Base-by-base conservation (phyloP, 2,329 filamentous ascomycete genomes). In the Aotearoamyces nothofagi region DNA sequence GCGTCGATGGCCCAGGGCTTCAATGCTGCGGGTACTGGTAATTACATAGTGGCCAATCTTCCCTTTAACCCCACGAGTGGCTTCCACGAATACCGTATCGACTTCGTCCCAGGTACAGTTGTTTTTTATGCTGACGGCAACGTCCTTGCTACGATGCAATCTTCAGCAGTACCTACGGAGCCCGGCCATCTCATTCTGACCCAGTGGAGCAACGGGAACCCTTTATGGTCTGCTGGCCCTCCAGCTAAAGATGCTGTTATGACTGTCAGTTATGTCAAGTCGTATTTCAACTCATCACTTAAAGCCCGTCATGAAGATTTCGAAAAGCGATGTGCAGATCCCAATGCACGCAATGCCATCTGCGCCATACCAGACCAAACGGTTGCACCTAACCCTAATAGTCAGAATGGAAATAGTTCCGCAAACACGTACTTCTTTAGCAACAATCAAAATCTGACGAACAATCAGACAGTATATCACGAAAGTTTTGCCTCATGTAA, bases 31-130 rank as follows among this genome's bases (percentile, higher is more conserved):
- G 53, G 55, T 28, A 78, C 75, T 2, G 56, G 58, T 3, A 67
- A 61, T 29, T 81, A 71, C 49, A 47, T 62, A 31, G 55, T 65
- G 22, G 55, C 67, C 16, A 55, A 66, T 27, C 58, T 86, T 2
- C 60, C 66, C 0, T 86, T 84, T 51, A 57, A 76, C 37, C 76
- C 79, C 0, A 69, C 71, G 1, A 46, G 51, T 1, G 65, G 47
- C 22, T 81, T 78, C 43, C 78, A 86, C 51, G 79, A 86, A 52
- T 84, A 84, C 45, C 75, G 80, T 20, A 77, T 86, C 49, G 80
- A 87, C 51, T 84, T 78, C 55, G 49, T 72, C 10, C 61, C 67
- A 0, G 60, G 58, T 1, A 56, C 56, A 1, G 74, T 86, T 6
- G 48, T 64, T 8, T 86, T 82, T 52, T 83, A 74, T 45, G 73